phyloP scores from a whole-genome alignment of 352 stramenopile genomes.

The Phytophthora multivora region DNA sequence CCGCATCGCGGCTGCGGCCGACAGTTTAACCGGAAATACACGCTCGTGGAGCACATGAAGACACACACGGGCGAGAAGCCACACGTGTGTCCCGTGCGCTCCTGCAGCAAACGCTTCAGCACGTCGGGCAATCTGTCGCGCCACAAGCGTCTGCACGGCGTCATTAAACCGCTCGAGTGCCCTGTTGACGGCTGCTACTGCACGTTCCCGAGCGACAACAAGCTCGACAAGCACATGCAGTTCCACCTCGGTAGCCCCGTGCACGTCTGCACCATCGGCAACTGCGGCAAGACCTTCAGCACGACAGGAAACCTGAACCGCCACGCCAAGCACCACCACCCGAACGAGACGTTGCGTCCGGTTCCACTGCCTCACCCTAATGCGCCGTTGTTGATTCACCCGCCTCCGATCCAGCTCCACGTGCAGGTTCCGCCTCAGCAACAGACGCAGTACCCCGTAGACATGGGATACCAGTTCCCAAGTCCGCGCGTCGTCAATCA shows the following conservation, averaged over 20 bases:
- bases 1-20: conserved; percentile 24
- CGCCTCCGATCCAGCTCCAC: conserved; percentile 5
- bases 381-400: conserved; percentile 18
- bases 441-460: conserved; percentile 22
- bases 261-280: conserved; percentile 45
- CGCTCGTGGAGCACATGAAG: conserved; percentile 58
- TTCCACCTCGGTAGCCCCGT: conserved; percentile 51
- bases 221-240: conserved; percentile 64
- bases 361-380: conserved; percentile 17
- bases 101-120: conserved; percentile 57
- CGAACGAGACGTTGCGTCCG: conserved; percentile 28
- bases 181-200: conserved; percentile 44
- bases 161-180: conserved; percentile 43
- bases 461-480: conserved; percentile 33
- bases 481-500: conserved; percentile 14
- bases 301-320: conserved; percentile 66
- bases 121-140: conserved; percentile 61
- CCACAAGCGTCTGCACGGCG: conserved; percentile 54
- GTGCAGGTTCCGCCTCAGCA: conserved; percentile 12
- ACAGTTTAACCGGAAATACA: conserved; percentile 56
- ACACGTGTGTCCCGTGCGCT: conserved; percentile 42
- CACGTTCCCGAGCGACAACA: conserved; percentile 50
- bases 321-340: conserved; percentile 53
- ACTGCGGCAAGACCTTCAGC: conserved; percentile 66
- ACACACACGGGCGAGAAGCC: conserved; percentile 61